Base-by-base conservation (phyloP, 2,329 filamentous ascomycete species). In the Diaporthe ampelina region DNA sequence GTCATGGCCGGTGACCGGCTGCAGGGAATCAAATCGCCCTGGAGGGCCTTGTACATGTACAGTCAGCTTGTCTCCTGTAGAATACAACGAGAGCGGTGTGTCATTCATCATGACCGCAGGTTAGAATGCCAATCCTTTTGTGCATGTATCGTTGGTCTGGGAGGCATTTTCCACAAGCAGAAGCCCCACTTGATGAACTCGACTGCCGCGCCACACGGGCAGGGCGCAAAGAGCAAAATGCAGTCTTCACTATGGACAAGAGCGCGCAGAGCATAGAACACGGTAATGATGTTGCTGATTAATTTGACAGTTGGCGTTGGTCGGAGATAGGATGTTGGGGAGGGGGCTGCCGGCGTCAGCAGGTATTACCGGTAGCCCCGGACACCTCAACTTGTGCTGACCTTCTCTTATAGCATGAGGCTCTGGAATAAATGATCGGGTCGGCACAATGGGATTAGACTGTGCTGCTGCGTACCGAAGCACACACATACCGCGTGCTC, bases 31-130 rank as follows among this genome's bases (percentile, higher is more conserved):
- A 24, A 68, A 40, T 13, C 32, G 29, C n/a, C 63, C 63, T 40
- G 45, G 29, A 54, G 48, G 48, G 63, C n/a, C 63, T 35, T 68
- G 63, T 68, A 68, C 63, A 68, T 68, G 63, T 54, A 68, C 63
- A 68, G 63, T 68, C 63, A 68, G 63, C 63, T 54, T 68, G 37
- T 40, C 32, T 40, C 15, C 8, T 54, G 48, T 68, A 68, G 45
- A 54, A 68, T 29, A 54, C 21, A 17, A n/a, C 17, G 13, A 54
- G 24, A 48, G 63, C 48, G 63, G 63, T 68, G 63, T 68, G 48
- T 35, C 48, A 2, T 54, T 54, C 35, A 17, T 10, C 26, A 24
- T 52, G 32, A 26, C 37, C 2, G 32, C 48, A 21, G 13, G n/a
- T 29, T 21, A 21, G 45, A 54, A 13, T 54, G 9, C 13, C 63